phyloP scores from a whole-genome alignment of 2,329 filamentous ascomycete genomes.

The Lojkania enalia region DNA sequence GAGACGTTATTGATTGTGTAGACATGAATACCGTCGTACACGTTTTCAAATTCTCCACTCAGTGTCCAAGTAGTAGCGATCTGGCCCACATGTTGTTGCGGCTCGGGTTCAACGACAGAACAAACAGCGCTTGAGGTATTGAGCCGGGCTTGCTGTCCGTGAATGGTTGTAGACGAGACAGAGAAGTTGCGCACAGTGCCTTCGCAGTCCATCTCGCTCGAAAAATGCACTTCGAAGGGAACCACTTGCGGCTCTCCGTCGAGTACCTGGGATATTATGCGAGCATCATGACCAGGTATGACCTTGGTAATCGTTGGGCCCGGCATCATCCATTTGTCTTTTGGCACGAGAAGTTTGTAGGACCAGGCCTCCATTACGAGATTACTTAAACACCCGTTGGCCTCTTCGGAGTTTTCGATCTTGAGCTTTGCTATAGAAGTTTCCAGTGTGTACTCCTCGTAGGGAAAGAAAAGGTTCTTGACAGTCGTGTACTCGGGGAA shows the following conservation, averaged over 20 bases:
- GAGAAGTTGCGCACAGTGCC: conserved; percentile 55
- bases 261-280: conserved; percentile 54
- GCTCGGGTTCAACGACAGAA: conserved; percentile 32
- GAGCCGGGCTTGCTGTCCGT: conserved; percentile 49
- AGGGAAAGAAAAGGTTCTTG: conserved; percentile 66
- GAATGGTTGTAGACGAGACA: conserved; percentile 58
- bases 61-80: conserved; percentile 60
- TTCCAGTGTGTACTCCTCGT: conserved; percentile 59
- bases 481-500: conserved; percentile 60
- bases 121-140: conserved; percentile 53
- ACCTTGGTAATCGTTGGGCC: conserved; percentile 64
- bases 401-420: conserved; percentile 32
- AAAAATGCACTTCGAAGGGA: conserved; percentile 61
- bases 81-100: conserved; percentile 53
- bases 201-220: conserved; percentile 64
- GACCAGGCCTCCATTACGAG: conserved; percentile 60
- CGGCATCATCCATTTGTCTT: conserved; percentile 54
- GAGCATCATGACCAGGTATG: conserved; percentile 63
- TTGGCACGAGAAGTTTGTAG: conserved; percentile 63
- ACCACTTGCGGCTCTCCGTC: conserved; percentile 50
- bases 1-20: conserved; percentile 61
- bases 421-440: conserved; percentile 49
- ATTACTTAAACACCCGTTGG: conserved; percentile 61
- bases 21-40: conserved; percentile 64
- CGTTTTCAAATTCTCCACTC: conserved; percentile 56